Conservation (phyloP, 2,329 filamentous ascomycete species). For the Periconia sp. region DNA sequence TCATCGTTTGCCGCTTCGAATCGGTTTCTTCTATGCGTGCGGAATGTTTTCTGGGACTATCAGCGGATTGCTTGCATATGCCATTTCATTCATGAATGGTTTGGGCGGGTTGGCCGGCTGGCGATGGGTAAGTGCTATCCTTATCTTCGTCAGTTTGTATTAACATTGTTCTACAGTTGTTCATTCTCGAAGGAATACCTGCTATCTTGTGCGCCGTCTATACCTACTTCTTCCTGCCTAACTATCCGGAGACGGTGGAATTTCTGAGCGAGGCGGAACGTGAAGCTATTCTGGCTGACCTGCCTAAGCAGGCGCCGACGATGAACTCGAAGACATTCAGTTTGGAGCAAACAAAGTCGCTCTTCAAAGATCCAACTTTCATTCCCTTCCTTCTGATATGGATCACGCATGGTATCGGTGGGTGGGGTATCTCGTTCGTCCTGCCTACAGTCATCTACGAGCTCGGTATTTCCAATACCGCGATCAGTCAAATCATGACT, state of each 20-base stretch:
- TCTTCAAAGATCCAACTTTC: slow-evolving; percentile 22
- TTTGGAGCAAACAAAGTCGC: slow-evolving; percentile 14
- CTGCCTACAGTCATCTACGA: slow-evolving; percentile 17
- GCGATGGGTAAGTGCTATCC: slow-evolving; percentile 26
- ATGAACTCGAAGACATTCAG: slow-evolving; percentile 26
- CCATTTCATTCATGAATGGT: slow-evolving; percentile 62
- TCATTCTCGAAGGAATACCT: slow-evolving; percentile 24
- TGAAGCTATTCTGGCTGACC: slow-evolving; percentile 16
- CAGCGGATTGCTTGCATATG: slow-evolving; percentile 58
- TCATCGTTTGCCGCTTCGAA: slow-evolving; percentile 56
- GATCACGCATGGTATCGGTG: slow-evolving; percentile 25
- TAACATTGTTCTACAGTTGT: slow-evolving; percentile 14
- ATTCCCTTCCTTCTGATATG: slow-evolving; percentile 27
- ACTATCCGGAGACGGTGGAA: slow-evolving; percentile 20
- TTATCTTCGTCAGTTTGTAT: neutral
- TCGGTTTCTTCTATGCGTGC: slow-evolving; percentile 60
- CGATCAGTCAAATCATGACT: slow-evolving; percentile 25
- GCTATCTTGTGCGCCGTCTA: slow-evolving; percentile 17
- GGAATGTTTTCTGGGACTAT: slow-evolving; percentile 60
- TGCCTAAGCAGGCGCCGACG: slow-evolving; percentile 23
- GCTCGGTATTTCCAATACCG: slow-evolving; percentile 20
- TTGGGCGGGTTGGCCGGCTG: slow-evolving; percentile 45
- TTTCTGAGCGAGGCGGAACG: slow-evolving; percentile 21
- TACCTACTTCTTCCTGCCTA: slow-evolving; percentile 22
- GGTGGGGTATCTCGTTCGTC: slow-evolving; percentile 26